These are phyloP conservation scores for Phytophthora boehmeriae DNA, from an alignment of 352 stramenopile species.

Conservation along the genomic window DNA sequence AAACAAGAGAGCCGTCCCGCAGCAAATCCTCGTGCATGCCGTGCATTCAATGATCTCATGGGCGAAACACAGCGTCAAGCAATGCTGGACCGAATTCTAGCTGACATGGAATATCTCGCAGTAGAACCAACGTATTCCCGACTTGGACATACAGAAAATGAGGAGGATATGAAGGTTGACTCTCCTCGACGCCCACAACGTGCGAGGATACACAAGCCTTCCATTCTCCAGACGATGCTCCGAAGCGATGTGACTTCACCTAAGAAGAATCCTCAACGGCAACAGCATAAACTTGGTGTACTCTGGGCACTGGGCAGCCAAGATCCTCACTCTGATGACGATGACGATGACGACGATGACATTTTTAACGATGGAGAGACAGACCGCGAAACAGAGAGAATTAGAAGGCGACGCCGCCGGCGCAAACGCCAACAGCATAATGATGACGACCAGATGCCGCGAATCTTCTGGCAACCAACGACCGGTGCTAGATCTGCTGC, in stretches of 20 bases:
- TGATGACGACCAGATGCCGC: conserved; percentile 2
- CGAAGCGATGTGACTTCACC: conserved; percentile 3
- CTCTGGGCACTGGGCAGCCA: conserved; percentile 29
- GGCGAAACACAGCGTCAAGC: conserved; percentile 68
- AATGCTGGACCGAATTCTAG: conserved; percentile 64
- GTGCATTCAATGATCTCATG: conserved; percentile 55
- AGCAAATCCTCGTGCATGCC: conserved; percentile 16
- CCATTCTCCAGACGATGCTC: conserved; percentile 17
- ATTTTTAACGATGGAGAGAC: background rate
- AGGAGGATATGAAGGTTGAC: background rate
- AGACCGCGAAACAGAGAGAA: background rate
- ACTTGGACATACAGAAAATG: conserved; percentile 21
- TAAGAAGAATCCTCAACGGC: conserved; percentile 27
- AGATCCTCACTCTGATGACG: conserved; percentile 8
- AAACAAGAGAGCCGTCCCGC: conserved; percentile 15
- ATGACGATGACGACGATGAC: conserved; percentile 16
- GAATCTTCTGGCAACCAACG: conserved; percentile 61
- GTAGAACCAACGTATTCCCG: conserved; percentile 31
- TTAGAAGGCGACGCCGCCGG: conserved; percentile 29
- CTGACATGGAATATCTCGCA: conserved; percentile 65
- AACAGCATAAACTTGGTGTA: conserved; percentile 42
- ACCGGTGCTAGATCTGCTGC: conserved; percentile 39
- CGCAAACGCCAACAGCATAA: conserved; percentile 29
- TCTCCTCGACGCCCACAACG: conserved; percentile 6
- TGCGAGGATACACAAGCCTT: conserved; percentile 19